Evolutionary conservation across 2,329 filamentous ascomycete genomes (phyloP).

Genomic region (Paecilomyces sp.): DNA sequence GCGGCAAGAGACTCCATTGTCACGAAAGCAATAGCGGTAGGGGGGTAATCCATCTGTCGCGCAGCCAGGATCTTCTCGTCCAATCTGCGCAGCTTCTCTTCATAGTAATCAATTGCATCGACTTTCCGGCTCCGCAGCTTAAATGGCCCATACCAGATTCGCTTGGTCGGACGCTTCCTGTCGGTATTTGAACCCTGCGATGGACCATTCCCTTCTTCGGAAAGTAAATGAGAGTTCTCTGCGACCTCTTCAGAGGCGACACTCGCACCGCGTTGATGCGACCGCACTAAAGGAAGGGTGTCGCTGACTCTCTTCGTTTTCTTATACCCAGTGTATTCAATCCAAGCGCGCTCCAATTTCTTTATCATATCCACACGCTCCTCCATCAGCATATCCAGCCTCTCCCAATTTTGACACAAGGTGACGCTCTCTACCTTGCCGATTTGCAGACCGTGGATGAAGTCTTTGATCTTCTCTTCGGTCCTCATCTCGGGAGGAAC

Average conservation of each 20-base stretch:
- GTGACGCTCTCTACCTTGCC: constrained; percentile 85
- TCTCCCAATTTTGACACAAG: constrained; percentile 78
- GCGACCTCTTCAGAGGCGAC: constrained; percentile 42
- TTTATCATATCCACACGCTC: constrained; percentile 59
- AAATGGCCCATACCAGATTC: constrained; percentile 70
- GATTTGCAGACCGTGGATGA: constrained; percentile 81
- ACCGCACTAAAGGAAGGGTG: constrained; percentile 43
- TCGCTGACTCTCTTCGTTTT: constrained; percentile 39
- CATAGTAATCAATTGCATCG: constrained; percentile 92
- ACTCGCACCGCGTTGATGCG: constrained; percentile 33
- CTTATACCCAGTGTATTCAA: constrained; percentile 60
- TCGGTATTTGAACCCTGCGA: constrained; percentile 40
- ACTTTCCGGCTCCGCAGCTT: constrained; percentile 64
- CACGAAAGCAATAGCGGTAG: constrained; percentile 84
- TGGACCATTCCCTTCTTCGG: constrained; percentile 28
- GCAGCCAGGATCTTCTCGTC: constrained; percentile 68
- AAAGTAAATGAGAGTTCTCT: constrained; percentile 53
- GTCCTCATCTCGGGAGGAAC: constrained; percentile 73
- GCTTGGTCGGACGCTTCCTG: constrained; percentile 57
- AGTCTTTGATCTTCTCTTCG: constrained; percentile 74
- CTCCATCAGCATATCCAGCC: constrained; percentile 67
- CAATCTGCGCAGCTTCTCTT: constrained; percentile 70
- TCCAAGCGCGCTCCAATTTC: constrained; percentile 77
- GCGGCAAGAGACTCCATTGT: constrained; percentile 95
- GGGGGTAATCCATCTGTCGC: constrained; percentile 66